A percentile compares a stretch with the other conserved stretches of the same genome.
phyloP scores from a whole-genome alignment of 2,329 filamentous ascomycete species.

The Xylariales sp. region DNA sequence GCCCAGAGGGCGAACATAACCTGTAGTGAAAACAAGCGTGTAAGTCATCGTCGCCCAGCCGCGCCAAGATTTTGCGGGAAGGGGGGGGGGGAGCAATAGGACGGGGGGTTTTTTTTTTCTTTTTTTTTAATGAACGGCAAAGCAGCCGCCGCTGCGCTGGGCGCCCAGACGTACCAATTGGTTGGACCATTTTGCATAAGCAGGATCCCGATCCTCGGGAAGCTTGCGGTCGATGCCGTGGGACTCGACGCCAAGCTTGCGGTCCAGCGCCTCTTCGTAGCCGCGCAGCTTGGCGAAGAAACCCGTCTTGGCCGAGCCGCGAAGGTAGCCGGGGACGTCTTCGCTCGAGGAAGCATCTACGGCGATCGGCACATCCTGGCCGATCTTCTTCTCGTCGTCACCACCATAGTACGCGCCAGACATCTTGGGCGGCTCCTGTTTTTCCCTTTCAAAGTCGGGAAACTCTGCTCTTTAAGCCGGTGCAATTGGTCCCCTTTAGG shows the following conservation, averaged over 20 bases:
- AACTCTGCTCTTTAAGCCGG: too few relatives aligned
- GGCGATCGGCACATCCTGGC: constrained; percentile 1
- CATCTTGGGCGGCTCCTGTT: too few relatives aligned
- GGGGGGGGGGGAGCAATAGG: too few relatives aligned
- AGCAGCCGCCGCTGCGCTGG: too few relatives aligned
- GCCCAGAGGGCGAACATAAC: constrained; percentile 51
- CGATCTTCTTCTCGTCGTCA: constrained; percentile 5
- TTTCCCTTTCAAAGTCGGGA: too few relatives aligned
- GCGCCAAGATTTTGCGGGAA: too few relatives aligned
- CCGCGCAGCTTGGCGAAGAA: constrained; percentile 31
- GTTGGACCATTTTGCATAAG: constrained; percentile 31
- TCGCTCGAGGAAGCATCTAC: constrained; percentile 11
- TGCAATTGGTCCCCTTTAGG: too few relatives aligned
- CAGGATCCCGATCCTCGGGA: constrained; percentile 35
- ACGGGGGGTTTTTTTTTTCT: too few relatives aligned
- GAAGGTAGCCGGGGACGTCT: constrained; percentile 3
- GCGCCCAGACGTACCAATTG: constrained; percentile 22
- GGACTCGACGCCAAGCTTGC: constrained; percentile 40
- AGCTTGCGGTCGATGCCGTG: constrained; percentile 40
- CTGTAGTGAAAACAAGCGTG: constrained; percentile 14
- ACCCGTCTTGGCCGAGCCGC: constrained; percentile 12
- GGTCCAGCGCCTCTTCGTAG: constrained; percentile 29
- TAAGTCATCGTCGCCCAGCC: constrained; percentile 16
- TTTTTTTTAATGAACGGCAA: too few relatives aligned
- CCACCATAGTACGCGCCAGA: too few relatives aligned